Evolutionary conservation across 371 early-diverging fungal genomes (phyloP), one percentile per base, ranked within the genome.

Genomic region (Mucor velutinosus): DNA sequence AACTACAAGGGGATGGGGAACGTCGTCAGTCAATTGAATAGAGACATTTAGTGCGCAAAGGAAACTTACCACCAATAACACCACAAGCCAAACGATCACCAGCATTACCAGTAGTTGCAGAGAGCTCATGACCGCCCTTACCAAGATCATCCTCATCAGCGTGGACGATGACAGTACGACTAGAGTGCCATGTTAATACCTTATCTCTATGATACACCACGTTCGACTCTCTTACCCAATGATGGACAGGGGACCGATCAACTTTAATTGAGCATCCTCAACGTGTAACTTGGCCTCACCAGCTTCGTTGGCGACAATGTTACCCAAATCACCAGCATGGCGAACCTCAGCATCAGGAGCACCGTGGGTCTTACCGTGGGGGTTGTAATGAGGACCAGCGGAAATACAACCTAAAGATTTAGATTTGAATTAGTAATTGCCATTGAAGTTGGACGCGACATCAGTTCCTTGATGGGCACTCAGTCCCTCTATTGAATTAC

Each of bases 241-340:
- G 75, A 95, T 83, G 74, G 89, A 89, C 79, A 88, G 83, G 63
- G 82, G 86, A 71, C 96, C 95, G 70, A 88, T 88, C 76, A 95
- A 88, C 75, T 89, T 88, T 71, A 94, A 74, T 75, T 85, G 86
- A 39, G 64, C 61, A 76, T 96, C 96, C 41, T 78, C 66, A 65
- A 86, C 60, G 71, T 82, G 76, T 76, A 89, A 73, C 60, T 81
- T 81, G 66, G 89, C 89, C 43, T 75, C 82, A 59, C 94, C 93
- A 64, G 81, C 70, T 2, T 74, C 78, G 57, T 76, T 74, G 27
- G 89, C 93, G 27, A 60, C 72, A 58, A 95, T 71, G 86, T 95
- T 95, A 66, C 95, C 96, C 71, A 96, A 89, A 74, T 96, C 95
- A 72, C 95, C 95, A 64, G 89, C 93, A 86, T 96, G 96, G 65